Conservation (phyloP, 2,329 filamentous ascomycete species). For the Alternaria arbusti region DNA sequence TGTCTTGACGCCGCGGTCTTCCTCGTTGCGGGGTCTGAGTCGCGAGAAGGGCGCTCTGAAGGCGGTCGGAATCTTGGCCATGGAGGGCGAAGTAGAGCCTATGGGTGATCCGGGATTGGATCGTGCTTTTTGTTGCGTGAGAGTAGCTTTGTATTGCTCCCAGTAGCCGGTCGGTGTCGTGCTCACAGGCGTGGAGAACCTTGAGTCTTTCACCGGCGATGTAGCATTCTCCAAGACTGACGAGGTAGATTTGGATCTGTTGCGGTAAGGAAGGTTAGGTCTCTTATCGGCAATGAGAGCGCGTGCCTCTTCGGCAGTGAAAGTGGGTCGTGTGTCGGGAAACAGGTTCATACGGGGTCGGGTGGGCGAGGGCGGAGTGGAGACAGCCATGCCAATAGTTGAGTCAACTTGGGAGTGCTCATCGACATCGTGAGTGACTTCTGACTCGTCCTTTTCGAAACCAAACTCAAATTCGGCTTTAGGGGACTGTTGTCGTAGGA, state of each 20-base stretch:
- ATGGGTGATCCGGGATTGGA: not conserved
- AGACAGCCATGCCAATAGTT: constrained; percentile 21
- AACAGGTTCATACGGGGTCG: not conserved
- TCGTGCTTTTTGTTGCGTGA: constrained; percentile 14
- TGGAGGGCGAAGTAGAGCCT: constrained; percentile 4
- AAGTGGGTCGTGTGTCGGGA: not conserved
- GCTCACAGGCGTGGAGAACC: not conserved
- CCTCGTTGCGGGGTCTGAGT: constrained; percentile 6
- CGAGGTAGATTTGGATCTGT: not conserved
- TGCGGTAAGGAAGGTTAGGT: not conserved
- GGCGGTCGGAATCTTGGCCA: constrained; percentile 3
- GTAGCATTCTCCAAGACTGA: not conserved
- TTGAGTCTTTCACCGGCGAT: not conserved
- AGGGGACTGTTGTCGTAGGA: constrained; percentile 5
- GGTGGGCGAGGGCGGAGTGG: constrained; percentile 15
- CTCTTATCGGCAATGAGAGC: constrained; percentile 4
- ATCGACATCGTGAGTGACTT: not conserved
- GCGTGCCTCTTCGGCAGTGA: not conserved
- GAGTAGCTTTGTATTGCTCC: constrained; percentile 17
- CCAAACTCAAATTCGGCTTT: constrained; percentile 14
- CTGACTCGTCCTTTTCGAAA: not conserved
- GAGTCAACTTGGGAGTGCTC: not conserved
- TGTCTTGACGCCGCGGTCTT: constrained; percentile 14
- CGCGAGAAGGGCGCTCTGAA: constrained; percentile 15
- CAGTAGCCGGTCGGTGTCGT: constrained; percentile 13